Conservation (phyloP, 768 basidiomycete species). For the Sutorius australiensis region DNA sequence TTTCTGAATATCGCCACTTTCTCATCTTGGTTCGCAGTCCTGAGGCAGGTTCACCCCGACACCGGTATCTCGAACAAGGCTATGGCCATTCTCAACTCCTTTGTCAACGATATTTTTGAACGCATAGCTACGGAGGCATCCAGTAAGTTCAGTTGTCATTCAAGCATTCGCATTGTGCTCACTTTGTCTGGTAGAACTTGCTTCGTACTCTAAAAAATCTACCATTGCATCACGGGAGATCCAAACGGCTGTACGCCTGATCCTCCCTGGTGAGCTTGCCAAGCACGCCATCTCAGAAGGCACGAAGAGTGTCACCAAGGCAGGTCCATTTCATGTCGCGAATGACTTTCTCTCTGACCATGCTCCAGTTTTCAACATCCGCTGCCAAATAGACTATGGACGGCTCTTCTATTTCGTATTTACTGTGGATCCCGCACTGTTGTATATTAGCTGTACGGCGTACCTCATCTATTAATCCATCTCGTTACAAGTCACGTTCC, state of each 20-base stretch:
- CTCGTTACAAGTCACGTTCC: not conserved
- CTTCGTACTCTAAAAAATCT: constrained; percentile 97
- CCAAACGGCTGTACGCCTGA: constrained; percentile 92
- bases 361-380: constrained; percentile 41
- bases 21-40: constrained; percentile 45
- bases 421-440: constrained; percentile 17
- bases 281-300: constrained; percentile 99
- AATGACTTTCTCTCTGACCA: not conserved
- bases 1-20: not conserved
- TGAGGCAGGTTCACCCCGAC: constrained; percentile 97
- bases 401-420: constrained; percentile 11
- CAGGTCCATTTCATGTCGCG: constrained; percentile 8
- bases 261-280: constrained; percentile 94
- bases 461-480: constrained; percentile 30
- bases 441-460: constrained; percentile 33
- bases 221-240: constrained; percentile 99
- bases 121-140: constrained; percentile 88
- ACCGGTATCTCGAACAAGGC: constrained; percentile 99
- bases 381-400: constrained; percentile 37
- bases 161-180: not conserved
- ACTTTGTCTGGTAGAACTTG: constrained; percentile 60
- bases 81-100: constrained; percentile 88
- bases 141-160: constrained; percentile 45
- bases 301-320: constrained; percentile 69
- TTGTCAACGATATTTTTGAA: constrained; percentile 94